These are phyloP conservation scores for Fomitopsis palustris DNA, from an alignment of 1,284 basidiomycete species.

Conservation along the genomic window DNA sequence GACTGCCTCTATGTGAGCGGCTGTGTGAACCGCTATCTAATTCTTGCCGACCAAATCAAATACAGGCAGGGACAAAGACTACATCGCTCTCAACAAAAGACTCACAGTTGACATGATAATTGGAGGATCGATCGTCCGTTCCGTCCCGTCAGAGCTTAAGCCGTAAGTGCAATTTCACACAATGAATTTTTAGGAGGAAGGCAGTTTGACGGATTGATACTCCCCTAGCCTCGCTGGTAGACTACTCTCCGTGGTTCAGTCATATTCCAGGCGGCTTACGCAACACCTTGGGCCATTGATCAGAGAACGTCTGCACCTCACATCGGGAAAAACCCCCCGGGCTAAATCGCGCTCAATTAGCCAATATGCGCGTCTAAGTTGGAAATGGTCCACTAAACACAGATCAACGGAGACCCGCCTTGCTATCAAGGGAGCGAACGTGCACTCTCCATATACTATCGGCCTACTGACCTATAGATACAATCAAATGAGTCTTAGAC, in stretches of 20 bases:
- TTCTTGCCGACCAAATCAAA: not conserved
- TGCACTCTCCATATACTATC: too few species aligned
- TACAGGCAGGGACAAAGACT: constrained; percentile 37
- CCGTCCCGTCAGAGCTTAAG: constrained; percentile 37
- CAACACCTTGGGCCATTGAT: constrained; percentile 17
- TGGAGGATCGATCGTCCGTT: constrained; percentile 22
- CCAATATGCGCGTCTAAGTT: too few species aligned
- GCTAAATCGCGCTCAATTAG: too few species aligned
- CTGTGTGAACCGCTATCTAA: constrained; percentile 9
- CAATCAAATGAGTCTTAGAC: too few species aligned
- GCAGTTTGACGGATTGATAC: too few species aligned
- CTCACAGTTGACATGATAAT: constrained; percentile 30
- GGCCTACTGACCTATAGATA: too few species aligned
- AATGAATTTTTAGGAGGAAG: too few species aligned
- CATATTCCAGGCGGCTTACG: not conserved
- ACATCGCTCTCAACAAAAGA: constrained; percentile 30
- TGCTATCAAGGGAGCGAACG: too few species aligned
- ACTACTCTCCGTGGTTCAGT: constrained; percentile 3
- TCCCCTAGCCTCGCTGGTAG: constrained; percentile 6
- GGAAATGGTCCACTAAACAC: too few species aligned
- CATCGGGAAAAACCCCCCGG: too few species aligned
- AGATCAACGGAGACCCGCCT: too few species aligned
- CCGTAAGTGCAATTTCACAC: not conserved
- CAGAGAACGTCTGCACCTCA: constrained; percentile 29
- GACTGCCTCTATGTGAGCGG: constrained; percentile 36